A percentile compares a stretch with the other conserved stretches of the same genome.
These are phyloP conservation scores for Monosporascus cannonballus DNA, from an alignment of 2,329 filamentous ascomycete genomes.

Conservation along the genomic window DNA sequence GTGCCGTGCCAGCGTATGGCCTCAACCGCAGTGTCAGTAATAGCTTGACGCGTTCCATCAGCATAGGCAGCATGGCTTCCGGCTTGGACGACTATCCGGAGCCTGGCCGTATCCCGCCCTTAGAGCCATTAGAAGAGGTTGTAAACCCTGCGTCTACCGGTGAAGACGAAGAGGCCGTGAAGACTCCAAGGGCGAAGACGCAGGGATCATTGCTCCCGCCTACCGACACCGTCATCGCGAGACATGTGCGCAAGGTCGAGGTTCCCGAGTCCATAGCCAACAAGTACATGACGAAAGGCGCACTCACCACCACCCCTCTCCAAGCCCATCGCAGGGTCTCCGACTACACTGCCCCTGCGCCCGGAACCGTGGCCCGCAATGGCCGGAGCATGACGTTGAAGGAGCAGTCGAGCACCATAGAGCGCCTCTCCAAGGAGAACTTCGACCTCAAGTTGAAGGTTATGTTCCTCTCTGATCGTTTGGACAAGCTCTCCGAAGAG, in stretches of 20 bases:
- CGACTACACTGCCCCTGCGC: constrained; percentile 49
- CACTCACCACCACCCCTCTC: constrained; percentile 48
- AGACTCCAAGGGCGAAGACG: constrained; percentile 62
- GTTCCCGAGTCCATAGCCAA: constrained; percentile 83
- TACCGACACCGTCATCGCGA: constrained; percentile 82
- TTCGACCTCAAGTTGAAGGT: constrained; percentile 97
- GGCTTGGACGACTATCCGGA: constrained; percentile 56
- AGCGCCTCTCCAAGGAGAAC: constrained; percentile 94
- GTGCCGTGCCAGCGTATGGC: constrained; percentile 56
- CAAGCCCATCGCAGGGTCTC: constrained; percentile 36
- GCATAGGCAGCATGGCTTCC: constrained; percentile 84
- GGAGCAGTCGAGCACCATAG: constrained; percentile 96
- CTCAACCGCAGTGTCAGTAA: constrained; percentile 46
- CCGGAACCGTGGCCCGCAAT: constrained; percentile 45
- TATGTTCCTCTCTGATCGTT: constrained; percentile 88
- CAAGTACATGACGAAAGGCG: constrained; percentile 75
- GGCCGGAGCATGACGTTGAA: constrained; percentile 80
- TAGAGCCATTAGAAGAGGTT: constrained; percentile 45
- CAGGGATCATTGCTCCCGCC: constrained; percentile 52
- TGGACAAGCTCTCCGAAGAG: constrained; percentile 91
- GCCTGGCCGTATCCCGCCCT: constrained; percentile 35
- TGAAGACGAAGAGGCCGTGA: constrained; percentile 44
- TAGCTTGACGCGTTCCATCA: constrained; percentile 67
- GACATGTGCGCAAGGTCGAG: constrained; percentile 83
- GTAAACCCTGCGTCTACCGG: constrained; percentile 29